Evolutionary conservation across 1,284 basidiomycete species (phyloP).

Genomic region (Ustilago vetiveriae): DNA sequence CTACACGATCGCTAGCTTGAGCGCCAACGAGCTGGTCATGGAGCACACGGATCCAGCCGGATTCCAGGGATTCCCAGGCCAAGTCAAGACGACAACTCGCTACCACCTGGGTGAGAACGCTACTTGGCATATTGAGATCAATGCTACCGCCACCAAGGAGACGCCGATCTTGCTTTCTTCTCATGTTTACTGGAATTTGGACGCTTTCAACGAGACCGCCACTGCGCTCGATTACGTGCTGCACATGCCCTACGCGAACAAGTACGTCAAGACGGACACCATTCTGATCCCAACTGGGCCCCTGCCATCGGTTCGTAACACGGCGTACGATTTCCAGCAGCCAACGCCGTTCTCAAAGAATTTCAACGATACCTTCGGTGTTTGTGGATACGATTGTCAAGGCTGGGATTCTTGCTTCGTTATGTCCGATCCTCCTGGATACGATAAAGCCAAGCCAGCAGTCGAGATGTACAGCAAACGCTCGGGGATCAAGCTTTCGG

Average conservation of each 20-base stretch:
- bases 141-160: constrained; percentile 38
- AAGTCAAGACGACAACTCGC: constrained; percentile 32
- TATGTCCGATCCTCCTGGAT: constrained; percentile 55
- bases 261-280: constrained; percentile 50
- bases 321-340: constrained; percentile 53
- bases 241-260: constrained; percentile 55
- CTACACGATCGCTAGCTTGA: constrained; percentile 43
- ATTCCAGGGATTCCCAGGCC: constrained; percentile 61
- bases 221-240: constrained; percentile 53
- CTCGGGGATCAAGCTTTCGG: constrained; percentile 54
- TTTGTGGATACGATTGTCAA: constrained; percentile 54
- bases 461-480: constrained; percentile 54
- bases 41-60: constrained; percentile 54
- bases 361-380: constrained; percentile 54
- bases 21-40: constrained; percentile 45
- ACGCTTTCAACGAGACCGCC: constrained; percentile 45
- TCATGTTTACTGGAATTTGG: constrained; percentile 64
- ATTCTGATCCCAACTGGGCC: constrained; percentile 59
- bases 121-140: constrained; percentile 49
- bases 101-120: constrained; percentile 48
- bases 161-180: constrained; percentile 64
- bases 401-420: constrained; percentile 62
- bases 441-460: constrained; percentile 29
- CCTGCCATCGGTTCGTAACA: constrained; percentile 38
- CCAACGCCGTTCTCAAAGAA: constrained; percentile 41